Conservation (phyloP, 1,284 basidiomycete genomes). For the Xerocomus amazonicus region DNA sequence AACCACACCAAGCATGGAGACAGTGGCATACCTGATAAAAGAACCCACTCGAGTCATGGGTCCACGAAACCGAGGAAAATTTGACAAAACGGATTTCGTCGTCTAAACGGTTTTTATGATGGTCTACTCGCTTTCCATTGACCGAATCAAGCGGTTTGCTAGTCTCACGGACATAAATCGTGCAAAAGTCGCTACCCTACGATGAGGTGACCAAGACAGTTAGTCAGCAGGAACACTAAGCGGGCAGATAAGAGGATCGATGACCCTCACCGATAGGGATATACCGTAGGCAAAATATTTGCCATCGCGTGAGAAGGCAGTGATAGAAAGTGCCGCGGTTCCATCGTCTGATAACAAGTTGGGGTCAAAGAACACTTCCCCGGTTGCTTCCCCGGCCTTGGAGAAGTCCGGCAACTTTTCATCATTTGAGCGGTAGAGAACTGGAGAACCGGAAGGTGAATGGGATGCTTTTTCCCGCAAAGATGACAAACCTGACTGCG, state of each 20-base stretch:
- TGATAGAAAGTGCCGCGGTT: constrained; percentile 59
- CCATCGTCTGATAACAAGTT: constrained; percentile 73
- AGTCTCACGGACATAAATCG: constrained; percentile 65
- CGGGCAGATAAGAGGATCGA: constrained; percentile 2
- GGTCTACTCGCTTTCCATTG: constrained; percentile 38
- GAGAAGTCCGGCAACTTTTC: constrained; percentile 51
- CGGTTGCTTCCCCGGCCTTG: constrained; percentile 40
- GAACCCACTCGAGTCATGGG: constrained; percentile 74
- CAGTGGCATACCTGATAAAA: constrained; percentile 65
- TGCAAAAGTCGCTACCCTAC: constrained; percentile 76
- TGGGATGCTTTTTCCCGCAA: neutral
- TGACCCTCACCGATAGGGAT: constrained; percentile 55
- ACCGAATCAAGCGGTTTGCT: constrained; percentile 49
- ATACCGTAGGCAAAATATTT: constrained; percentile 75
- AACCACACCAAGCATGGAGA: neutral
- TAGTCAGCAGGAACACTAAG: constrained; percentile 7
- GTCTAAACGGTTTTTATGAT: constrained; percentile 50
- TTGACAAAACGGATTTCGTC: constrained; percentile 76
- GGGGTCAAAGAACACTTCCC: constrained; percentile 76
- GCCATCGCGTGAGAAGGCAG: constrained; percentile 63
- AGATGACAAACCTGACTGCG: constrained; percentile 49
- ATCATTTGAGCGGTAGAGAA: constrained; percentile 65
- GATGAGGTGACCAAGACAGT: neutral
- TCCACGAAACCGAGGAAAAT: constrained; percentile 71
- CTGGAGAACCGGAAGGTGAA: constrained; percentile 29